These are phyloP conservation scores for Leucoagaricus sp. DNA, from an alignment of 1,284 basidiomycete genomes.

Conservation along the genomic window DNA sequence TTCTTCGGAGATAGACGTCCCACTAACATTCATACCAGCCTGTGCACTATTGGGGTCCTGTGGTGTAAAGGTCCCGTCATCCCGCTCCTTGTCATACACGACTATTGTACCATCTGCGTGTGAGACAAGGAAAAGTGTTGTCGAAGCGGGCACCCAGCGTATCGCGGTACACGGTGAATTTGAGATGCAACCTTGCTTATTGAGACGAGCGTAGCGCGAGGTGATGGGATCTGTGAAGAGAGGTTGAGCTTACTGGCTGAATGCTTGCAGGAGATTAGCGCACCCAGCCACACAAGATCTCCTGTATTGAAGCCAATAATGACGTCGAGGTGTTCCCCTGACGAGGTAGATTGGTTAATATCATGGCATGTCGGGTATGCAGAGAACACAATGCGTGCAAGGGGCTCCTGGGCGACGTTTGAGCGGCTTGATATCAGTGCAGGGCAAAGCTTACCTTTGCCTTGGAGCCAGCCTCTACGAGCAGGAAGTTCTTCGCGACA, in stretches of 20 bases:
- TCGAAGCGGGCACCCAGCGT: slow-evolving; percentile 86
- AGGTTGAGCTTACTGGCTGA: slow-evolving; percentile 2
- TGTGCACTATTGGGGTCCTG: slow-evolving; percentile 45
- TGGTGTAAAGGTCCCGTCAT: slow-evolving; percentile 75
- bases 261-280: slow-evolving; percentile 21
- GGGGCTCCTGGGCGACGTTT: slow-evolving; percentile 64
- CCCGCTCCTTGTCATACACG: slow-evolving; percentile 87
- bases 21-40: slow-evolving; percentile 20
- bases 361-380: slow-evolving; percentile 89
- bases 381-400: slow-evolving; percentile 85
- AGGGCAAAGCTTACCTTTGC: slow-evolving; percentile 59
- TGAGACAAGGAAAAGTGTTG: slow-evolving; percentile 87
- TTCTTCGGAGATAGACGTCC: slow-evolving; percentile 24
- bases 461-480: slow-evolving; percentile 80
- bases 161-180: slow-evolving; percentile 82
- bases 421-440: not conserved
- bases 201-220: slow-evolving; percentile 85
- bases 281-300: slow-evolving; percentile 91
- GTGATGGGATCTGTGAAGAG: slow-evolving; percentile 72
- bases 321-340: slow-evolving; percentile 81
- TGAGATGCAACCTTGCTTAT: slow-evolving; percentile 87
- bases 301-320: slow-evolving; percentile 93
- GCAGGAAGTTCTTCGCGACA: slow-evolving; percentile 75
- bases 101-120: slow-evolving; percentile 90
- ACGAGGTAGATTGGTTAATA: slow-evolving; percentile 79